Conservation (phyloP, 805 yeast species). For the Metschnikowia orientalis region DNA sequence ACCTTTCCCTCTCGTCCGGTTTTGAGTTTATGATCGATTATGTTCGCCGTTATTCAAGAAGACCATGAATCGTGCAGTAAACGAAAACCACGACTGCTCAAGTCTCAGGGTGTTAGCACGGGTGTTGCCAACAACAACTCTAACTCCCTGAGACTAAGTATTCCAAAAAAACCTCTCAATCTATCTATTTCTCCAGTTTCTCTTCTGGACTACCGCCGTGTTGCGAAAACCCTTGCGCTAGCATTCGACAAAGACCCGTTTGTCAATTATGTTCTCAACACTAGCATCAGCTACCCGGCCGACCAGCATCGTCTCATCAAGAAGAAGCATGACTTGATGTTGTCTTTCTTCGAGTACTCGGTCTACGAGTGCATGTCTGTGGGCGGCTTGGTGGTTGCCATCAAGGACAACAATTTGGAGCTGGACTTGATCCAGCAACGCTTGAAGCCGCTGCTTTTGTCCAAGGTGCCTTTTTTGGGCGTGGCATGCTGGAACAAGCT, state of each 20-base stretch:
- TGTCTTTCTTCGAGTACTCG: conserved; percentile 49
- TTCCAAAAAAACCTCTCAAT: conserved; percentile 12
- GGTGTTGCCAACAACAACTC: conserved; percentile 14
- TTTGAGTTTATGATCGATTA: conserved; percentile 14
- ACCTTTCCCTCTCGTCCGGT: background rate
- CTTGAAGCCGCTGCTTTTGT: conserved; percentile 22
- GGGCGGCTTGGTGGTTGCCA: conserved; percentile 48
- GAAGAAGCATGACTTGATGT: conserved; percentile 40
- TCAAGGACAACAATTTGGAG: conserved; percentile 47
- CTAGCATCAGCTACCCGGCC: conserved; percentile 16
- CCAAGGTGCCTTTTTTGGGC: conserved; percentile 45
- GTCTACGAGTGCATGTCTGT: conserved; percentile 47
- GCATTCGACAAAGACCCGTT: conserved; percentile 55
- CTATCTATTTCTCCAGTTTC: conserved; percentile 18
- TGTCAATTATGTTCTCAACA: conserved; percentile 45
- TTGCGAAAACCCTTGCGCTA: conserved; percentile 49
- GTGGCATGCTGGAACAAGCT: conserved; percentile 45
- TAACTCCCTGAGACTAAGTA: conserved; percentile 25
- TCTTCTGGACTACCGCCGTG: conserved; percentile 45
- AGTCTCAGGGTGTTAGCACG: conserved; percentile 32
- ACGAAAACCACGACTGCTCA: conserved; percentile 36
- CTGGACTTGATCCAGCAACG: conserved; percentile 24
- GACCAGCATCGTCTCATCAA: conserved; percentile 21
- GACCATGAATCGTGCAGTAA: conserved; percentile 29
- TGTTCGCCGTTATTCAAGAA: conserved; percentile 27